A percentile compares a stretch with the other conserved stretches of the same genome.
phyloP scores from a whole-genome alignment of 208 protist species.

The Leishmania tropica region DNA sequence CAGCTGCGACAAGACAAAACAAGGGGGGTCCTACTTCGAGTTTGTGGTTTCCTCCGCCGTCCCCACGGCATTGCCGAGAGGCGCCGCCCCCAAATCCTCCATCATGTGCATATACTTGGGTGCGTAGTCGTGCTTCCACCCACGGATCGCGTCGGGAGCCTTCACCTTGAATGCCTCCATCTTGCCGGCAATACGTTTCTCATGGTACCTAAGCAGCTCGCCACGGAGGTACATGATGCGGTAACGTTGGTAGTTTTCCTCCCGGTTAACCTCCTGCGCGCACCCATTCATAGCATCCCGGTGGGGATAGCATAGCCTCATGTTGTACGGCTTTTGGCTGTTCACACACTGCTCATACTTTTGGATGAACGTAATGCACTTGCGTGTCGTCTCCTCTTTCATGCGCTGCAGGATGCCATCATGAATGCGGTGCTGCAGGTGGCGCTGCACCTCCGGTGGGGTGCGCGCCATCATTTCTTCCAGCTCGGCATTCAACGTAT shows the following conservation, averaged over 20 bases:
- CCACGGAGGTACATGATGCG: conserved; percentile 84
- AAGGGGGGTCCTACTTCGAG: not conserved
- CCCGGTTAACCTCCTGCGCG: conserved; percentile 76
- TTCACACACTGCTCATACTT: conserved; percentile 85
- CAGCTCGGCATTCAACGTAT: conserved; percentile 73
- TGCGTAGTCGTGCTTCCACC: conserved; percentile 85
- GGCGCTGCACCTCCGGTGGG: conserved; percentile 59
- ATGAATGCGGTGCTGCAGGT: conserved; percentile 85
- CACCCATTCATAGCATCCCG: conserved; percentile 89
- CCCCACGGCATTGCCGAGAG: conserved; percentile 9
- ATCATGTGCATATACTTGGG: conserved; percentile 88
- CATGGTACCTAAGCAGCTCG: conserved; percentile 81
- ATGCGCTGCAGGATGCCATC: conserved; percentile 86
- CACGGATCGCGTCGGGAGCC: conserved; percentile 71
- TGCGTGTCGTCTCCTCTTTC: conserved; percentile 85
- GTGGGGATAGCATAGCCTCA: conserved; percentile 75
- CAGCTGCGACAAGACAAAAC: not conserved
- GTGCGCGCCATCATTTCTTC: conserved; percentile 74
- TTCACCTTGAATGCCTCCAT: conserved; percentile 81
- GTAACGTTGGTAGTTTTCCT: conserved; percentile 87
- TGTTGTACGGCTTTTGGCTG: conserved; percentile 53
- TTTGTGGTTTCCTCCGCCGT: not conserved
- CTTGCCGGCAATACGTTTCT: conserved; percentile 59
- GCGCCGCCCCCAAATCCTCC: conserved; percentile 55
- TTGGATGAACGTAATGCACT: conserved; percentile 77